These are phyloP conservation scores for Trametes gibbosa DNA, from an alignment of 768 basidiomycete species.

Conservation along the genomic window DNA sequence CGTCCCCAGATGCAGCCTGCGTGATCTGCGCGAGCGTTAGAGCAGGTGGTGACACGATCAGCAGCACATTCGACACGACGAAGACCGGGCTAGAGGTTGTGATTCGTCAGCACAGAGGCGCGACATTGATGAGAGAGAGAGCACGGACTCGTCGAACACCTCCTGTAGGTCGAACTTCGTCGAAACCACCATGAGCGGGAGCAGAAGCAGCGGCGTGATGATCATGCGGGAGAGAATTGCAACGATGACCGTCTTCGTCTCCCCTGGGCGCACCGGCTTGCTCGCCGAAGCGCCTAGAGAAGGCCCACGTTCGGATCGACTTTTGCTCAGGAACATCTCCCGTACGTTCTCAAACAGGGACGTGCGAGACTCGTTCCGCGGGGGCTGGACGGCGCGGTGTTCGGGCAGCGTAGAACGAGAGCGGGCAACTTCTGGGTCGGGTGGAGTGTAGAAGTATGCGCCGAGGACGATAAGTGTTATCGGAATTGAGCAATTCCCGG, in stretches of 20 bases:
- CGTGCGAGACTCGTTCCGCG: conserved; percentile 25
- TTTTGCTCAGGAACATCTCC: conserved; percentile 40
- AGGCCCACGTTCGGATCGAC: conserved; percentile 18
- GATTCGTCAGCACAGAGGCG: background rate
- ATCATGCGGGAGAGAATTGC: conserved; percentile 86
- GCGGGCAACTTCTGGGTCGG: conserved; percentile 18
- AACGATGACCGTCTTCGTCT: conserved; percentile 80
- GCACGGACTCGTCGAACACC: conserved; percentile 74
- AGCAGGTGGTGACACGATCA: conserved; percentile 83
- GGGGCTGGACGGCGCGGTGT: conserved; percentile 11
- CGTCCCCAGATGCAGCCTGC: conserved; percentile 79
- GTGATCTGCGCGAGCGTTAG: conserved; percentile 75
- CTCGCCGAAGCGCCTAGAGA: conserved; percentile 15
- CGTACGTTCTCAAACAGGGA: conserved; percentile 43
- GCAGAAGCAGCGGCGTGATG: conserved; percentile 70
- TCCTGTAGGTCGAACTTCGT: conserved; percentile 55
- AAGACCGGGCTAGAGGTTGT: conserved; percentile 67
- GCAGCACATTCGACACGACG: conserved; percentile 77
- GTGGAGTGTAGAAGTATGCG: conserved; percentile 76
- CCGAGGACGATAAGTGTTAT: conserved; percentile 90
- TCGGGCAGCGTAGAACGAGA: background rate
- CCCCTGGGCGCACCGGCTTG: conserved; percentile 46
- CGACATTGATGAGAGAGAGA: too few relatives aligned
- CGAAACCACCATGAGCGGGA: conserved; percentile 71
- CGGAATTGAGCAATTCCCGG: conserved; percentile 82